Percentiles rank a stretch among this genome's conserved stretches.
Evolutionary conservation across 805 yeast species (phyloP).

Genomic region (Metschnikowia koreensis): DNA sequence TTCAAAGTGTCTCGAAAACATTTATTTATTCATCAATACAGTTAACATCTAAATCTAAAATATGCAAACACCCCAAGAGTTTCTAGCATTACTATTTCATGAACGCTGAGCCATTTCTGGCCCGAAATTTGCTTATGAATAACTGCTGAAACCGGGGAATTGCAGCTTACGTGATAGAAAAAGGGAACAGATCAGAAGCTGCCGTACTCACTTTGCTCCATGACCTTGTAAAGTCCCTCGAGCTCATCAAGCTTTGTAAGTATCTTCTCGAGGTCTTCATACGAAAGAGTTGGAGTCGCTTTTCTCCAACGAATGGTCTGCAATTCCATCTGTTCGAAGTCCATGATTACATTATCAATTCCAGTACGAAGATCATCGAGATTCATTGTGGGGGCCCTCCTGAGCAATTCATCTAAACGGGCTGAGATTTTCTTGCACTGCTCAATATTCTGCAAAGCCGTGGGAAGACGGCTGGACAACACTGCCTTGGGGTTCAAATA

Average conservation of each 20-base stretch:
- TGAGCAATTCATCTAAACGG: background rate
- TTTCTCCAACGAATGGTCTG: constrained; percentile 4
- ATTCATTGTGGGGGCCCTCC: background rate
- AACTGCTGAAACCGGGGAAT: too few relatives aligned
- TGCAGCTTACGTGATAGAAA: too few relatives aligned
- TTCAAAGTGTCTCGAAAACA: too few relatives aligned
- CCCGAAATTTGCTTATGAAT: too few relatives aligned
- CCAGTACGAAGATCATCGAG: background rate
- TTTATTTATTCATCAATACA: too few relatives aligned
- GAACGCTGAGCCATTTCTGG: too few relatives aligned
- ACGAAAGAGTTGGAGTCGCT: background rate
- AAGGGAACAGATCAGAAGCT: too few relatives aligned
- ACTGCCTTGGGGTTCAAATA: too few relatives aligned
- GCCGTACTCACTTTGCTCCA: background rate
- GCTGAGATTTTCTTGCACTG: background rate
- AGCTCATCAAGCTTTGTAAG: background rate
- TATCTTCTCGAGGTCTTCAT: background rate
- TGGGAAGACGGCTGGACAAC: background rate
- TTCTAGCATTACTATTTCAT: too few relatives aligned
- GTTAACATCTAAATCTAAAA: too few relatives aligned
- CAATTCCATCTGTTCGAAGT: background rate
- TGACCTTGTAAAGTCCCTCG: background rate
- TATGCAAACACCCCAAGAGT: too few relatives aligned
- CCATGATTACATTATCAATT: background rate
- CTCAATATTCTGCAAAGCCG: background rate